Conservation (phyloP, 2,329 filamentous ascomycete species). For the Nakataea oryzae region DNA sequence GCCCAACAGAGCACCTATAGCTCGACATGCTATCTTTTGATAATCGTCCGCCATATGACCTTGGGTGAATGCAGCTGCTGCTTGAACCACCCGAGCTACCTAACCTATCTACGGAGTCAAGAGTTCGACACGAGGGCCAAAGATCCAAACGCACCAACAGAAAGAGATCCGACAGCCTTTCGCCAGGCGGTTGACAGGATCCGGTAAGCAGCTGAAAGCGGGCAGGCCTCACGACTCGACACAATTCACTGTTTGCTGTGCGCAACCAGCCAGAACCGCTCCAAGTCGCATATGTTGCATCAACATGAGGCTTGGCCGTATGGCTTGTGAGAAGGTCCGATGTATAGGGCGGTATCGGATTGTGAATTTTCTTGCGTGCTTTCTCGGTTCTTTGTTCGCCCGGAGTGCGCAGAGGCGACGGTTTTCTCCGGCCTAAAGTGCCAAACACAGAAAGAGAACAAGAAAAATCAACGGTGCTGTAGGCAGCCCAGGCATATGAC, state of each 20-base stretch:
- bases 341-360: no score
- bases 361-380: not conserved
- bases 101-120: not conserved
- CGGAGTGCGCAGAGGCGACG: not conserved
- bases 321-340: not conserved
- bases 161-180: not conserved
- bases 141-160: not conserved
- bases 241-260: not conserved
- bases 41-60: not conserved
- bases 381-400: not conserved
- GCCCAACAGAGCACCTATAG: not conserved
- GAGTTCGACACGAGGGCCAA: not conserved
- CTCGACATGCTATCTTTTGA: not conserved
- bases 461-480: conserved; percentile 1
- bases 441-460: not conserved
- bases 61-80: not conserved
- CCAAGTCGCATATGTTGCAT: not conserved
- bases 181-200: not conserved
- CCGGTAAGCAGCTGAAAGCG: no score
- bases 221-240: not conserved
- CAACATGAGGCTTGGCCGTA: not conserved
- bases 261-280: no score
- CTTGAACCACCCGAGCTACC: not conserved
- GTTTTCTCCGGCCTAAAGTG: not conserved
- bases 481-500: conserved; percentile 57